Conservation (phyloP, 2,329 filamentous ascomycete genomes). For the Fusarium stilboides region DNA sequence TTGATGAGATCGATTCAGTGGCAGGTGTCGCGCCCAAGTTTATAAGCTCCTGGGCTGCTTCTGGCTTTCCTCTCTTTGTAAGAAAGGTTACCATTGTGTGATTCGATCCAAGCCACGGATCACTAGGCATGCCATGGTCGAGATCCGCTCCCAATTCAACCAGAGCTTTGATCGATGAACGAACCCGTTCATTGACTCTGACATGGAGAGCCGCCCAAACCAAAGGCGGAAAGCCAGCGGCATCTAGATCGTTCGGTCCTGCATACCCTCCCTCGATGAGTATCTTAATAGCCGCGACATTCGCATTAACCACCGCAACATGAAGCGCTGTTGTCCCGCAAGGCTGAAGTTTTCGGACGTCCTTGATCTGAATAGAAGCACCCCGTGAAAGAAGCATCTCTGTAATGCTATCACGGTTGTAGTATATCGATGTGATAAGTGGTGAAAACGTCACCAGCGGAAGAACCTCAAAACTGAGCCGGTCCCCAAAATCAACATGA, state of each 20-base stretch:
- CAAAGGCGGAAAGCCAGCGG: slow-evolving; percentile 26
- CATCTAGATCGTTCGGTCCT: slow-evolving; percentile 29
- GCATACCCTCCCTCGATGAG: slow-evolving; percentile 22
- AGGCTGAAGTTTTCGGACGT: not conserved
- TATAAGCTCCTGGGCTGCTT: slow-evolving; percentile 20
- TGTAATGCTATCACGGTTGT: not conserved
- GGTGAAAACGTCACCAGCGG: slow-evolving; percentile 26
- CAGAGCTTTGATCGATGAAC: slow-evolving; percentile 18
- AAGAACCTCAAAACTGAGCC: slow-evolving; percentile 16
- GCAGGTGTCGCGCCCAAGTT: not conserved
- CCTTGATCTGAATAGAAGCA: slow-evolving; percentile 27
- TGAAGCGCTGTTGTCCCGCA: slow-evolving; percentile 32
- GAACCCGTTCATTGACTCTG: not conserved
- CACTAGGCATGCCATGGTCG: slow-evolving; percentile 21
- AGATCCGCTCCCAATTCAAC: slow-evolving; percentile 32
- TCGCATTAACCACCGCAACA: slow-evolving; percentile 21
- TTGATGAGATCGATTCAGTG: not conserved
- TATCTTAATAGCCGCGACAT: slow-evolving; percentile 9
- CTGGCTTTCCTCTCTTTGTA: slow-evolving; percentile 2
- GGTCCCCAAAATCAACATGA: slow-evolving; percentile 27
- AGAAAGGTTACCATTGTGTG: slow-evolving; percentile 12
- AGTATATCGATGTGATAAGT: slow-evolving; percentile 23
- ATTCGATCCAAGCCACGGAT: slow-evolving; percentile 4
- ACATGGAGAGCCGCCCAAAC: slow-evolving; percentile 28
- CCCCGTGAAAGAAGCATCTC: slow-evolving; percentile 23